These are phyloP conservation scores for Verruconis gallopava DNA, from an alignment of 2,329 filamentous ascomycete genomes.

Conservation along the genomic window DNA sequence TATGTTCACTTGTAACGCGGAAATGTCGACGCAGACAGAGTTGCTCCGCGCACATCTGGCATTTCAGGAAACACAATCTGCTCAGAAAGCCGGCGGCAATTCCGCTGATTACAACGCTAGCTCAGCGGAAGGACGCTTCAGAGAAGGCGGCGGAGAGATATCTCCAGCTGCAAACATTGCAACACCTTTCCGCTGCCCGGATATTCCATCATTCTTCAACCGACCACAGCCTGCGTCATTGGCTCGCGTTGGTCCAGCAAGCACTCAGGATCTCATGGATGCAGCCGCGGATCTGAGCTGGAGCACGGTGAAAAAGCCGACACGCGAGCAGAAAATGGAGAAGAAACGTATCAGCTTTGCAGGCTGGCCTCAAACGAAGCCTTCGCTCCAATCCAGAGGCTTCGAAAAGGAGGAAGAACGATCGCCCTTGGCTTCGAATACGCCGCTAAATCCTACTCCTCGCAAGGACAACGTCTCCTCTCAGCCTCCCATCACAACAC, in stretches of 20 bases:
- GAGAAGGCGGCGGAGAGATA: neutral
- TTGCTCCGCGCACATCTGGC: slow-evolving; percentile 22
- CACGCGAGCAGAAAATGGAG: too few relatives aligned
- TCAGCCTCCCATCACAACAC: too few relatives aligned
- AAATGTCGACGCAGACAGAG: slow-evolving; percentile 24
- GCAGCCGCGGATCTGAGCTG: slow-evolving; percentile 6
- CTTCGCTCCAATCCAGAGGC: neutral
- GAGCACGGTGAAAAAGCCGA: slow-evolving; percentile 9
- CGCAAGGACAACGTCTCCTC: too few relatives aligned
- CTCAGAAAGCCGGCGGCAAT: neutral
- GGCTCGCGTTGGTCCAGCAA: neutral
- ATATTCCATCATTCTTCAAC: neutral
- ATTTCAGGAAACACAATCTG: slow-evolving; percentile 18
- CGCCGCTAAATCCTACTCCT: neutral
- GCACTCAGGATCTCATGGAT: slow-evolving; percentile 8
- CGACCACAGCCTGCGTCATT: neutral
- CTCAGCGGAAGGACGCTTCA: neutral
- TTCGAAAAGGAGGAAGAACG: neutral
- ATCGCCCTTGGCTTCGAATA: neutral
- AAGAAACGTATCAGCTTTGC: slow-evolving; percentile 8
- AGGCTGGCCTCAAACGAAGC: slow-evolving; percentile 3
- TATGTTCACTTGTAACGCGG: slow-evolving; percentile 5
- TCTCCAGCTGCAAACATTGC: slow-evolving; percentile 4
- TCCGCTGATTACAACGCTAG: neutral
- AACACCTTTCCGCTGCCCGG: neutral